Evolutionary conservation across 805 yeast genomes (phyloP).

Genomic region (Wickerhamomyces alni): DNA sequence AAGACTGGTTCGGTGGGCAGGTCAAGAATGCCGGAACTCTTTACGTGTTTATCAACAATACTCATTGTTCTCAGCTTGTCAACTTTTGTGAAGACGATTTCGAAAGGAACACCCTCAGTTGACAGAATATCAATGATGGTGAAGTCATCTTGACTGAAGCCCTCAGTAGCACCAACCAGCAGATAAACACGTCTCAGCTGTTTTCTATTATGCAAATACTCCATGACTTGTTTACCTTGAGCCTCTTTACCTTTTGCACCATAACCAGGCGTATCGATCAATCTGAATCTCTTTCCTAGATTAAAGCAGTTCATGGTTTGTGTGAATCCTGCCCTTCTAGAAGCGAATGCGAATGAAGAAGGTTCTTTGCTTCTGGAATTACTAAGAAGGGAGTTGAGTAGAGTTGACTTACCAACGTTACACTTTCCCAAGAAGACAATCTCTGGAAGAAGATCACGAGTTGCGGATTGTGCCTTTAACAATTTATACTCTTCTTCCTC

Average conservation of each 20-base stretch:
- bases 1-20: slow-evolving; percentile 34
- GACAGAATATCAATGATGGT: slow-evolving; percentile 44
- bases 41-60: slow-evolving; percentile 34
- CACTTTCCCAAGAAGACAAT: slow-evolving; percentile 73
- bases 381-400: slow-evolving; percentile 56
- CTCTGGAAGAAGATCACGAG: slow-evolving; percentile 48
- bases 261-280: slow-evolving; percentile 89
- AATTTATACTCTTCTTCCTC: slow-evolving; percentile 3
- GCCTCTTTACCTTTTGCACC: slow-evolving; percentile 59
- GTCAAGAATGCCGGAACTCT: slow-evolving; percentile 33
- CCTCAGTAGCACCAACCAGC: slow-evolving; percentile 54
- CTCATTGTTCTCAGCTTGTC: slow-evolving; percentile 43
- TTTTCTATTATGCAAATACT: slow-evolving; percentile 51
- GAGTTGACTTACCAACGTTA: slow-evolving; percentile 81
- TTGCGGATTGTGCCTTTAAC: not conserved
- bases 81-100: slow-evolving; percentile 70
- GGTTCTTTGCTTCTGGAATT: slow-evolving; percentile 25
- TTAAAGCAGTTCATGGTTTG: slow-evolving; percentile 66
- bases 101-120: slow-evolving; percentile 59
- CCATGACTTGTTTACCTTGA: slow-evolving; percentile 67
- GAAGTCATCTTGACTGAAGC: slow-evolving; percentile 53
- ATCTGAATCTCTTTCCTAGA: slow-evolving; percentile 52
- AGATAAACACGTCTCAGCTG: slow-evolving; percentile 54
- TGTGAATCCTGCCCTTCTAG: slow-evolving; percentile 50
- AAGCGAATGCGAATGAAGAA: slow-evolving; percentile 43